These are phyloP conservation scores for Elongisporangium senticosum DNA, from an alignment of 352 stramenopile species.

Conservation along the genomic window DNA sequence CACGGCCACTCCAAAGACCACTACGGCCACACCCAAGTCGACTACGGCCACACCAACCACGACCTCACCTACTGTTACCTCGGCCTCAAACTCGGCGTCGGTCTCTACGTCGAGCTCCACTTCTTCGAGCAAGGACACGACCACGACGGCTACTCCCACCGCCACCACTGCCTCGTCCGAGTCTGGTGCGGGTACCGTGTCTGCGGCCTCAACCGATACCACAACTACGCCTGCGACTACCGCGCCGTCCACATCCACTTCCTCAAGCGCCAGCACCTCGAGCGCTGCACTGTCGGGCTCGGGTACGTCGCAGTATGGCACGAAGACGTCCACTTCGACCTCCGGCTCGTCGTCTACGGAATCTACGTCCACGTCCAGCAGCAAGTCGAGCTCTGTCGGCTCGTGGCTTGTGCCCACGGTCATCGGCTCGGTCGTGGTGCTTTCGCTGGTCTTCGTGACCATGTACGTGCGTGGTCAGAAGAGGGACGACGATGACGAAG, in stretches of 20 bases:
- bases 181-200: background rate
- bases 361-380: slow-evolving; percentile 9
- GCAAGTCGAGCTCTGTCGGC: slow-evolving; percentile 16
- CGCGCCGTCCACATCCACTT: slow-evolving; percentile 16
- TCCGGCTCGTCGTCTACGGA: slow-evolving; percentile 16
- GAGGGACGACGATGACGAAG: slow-evolving; percentile 38
- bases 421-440: slow-evolving; percentile 48
- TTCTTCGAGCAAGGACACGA: slow-evolving; percentile 1
- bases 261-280: slow-evolving; percentile 13
- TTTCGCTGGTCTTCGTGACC: slow-evolving; percentile 48
- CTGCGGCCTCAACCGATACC: slow-evolving; percentile 2
- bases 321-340: slow-evolving; percentile 23
- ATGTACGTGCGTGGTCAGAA: slow-evolving; percentile 49
- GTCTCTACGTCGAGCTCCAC: slow-evolving; percentile 9
- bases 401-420: slow-evolving; percentile 56
- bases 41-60: slow-evolving; percentile 11
- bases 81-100: slow-evolving; percentile 9
- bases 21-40: slow-evolving; percentile 11
- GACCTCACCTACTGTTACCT: slow-evolving; percentile 1
- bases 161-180: slow-evolving; percentile 8
- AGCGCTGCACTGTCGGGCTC: slow-evolving; percentile 29
- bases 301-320: slow-evolving; percentile 46
- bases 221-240: slow-evolving; percentile 10
- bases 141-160: slow-evolving; percentile 11
- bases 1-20: slow-evolving; percentile 11